Percentiles rank a stretch among this genome's conserved stretches.
Conservation (phyloP, 2,329 filamentous ascomycete genomes). For the Fusarium sp. region DNA sequence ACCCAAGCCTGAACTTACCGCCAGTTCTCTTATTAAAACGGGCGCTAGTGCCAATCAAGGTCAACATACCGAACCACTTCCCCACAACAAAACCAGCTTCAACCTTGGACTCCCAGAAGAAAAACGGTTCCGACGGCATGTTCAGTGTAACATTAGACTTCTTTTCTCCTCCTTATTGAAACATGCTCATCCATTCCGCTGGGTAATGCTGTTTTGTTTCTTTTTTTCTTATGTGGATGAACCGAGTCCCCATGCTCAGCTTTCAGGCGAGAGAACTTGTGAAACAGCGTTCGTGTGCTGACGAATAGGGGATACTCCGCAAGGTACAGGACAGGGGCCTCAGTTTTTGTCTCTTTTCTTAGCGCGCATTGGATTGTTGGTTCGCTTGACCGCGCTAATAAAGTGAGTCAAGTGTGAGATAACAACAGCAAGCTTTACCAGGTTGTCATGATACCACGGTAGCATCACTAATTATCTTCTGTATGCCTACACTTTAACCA, state of each 20-base stretch:
- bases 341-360: not conserved
- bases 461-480: not conserved
- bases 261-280: not conserved
- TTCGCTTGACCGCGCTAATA: not conserved
- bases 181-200: not conserved
- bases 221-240: not conserved
- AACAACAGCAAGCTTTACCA: not conserved
- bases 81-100: not conserved
- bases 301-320: not conserved
- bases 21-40: not conserved
- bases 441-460: not conserved
- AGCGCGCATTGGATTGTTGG: not conserved
- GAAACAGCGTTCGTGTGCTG: not conserved
- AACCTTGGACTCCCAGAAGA: not conserved
- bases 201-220: not conserved
- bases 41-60: not conserved
- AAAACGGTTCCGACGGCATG: not conserved
- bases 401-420: not conserved
- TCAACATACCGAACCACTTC: not conserved
- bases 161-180: not conserved
- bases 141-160: not conserved
- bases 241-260: not conserved
- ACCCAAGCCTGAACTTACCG: not conserved
- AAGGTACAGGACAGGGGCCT: not conserved
- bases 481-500: not conserved